Conservation (phyloP, 768 basidiomycete genomes). For the Phaeotremella skinneri region DNA sequence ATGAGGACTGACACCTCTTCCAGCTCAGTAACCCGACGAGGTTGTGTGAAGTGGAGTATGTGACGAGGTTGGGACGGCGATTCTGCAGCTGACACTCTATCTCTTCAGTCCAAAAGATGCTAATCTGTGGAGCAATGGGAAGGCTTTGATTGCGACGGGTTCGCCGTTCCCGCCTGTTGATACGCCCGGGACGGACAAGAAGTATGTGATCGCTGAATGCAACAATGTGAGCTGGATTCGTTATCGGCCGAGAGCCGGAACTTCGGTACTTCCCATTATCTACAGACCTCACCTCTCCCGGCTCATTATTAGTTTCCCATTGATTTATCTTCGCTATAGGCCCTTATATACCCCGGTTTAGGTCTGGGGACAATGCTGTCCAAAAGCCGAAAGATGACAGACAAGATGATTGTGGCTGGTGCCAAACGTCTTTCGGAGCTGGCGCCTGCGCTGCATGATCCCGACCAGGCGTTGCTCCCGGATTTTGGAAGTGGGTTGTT, state of each 20-base stretch:
- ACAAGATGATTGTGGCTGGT: conserved; percentile 82
- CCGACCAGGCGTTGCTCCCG: conserved; percentile 68
- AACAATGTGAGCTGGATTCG: conserved; percentile 44
- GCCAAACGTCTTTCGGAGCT: conserved; percentile 70
- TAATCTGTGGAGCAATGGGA: conserved; percentile 67
- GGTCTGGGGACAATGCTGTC: conserved; percentile 75
- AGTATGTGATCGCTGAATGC: conserved; percentile 55
- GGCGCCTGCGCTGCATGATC: conserved; percentile 70
- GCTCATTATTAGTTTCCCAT: too few relatives aligned
- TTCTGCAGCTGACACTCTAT: conserved; percentile 7
- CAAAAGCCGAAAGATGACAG: conserved; percentile 64
- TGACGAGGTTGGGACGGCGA: not conserved
- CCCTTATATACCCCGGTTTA: conserved; percentile 77
- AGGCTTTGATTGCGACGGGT: conserved; percentile 78
- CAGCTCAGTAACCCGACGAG: conserved; percentile 72
- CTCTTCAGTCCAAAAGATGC: conserved; percentile 37
- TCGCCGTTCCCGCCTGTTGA: conserved; percentile 75
- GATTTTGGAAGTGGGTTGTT: conserved; percentile 53
- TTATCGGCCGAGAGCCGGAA: conserved; percentile 47
- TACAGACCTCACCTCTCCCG: too few relatives aligned
- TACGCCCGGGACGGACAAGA: conserved; percentile 42
- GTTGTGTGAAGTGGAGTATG: conserved; percentile 60
- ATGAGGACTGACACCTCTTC: not conserved
- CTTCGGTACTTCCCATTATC: not conserved
- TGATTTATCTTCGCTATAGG: conserved; percentile 19